Conservation (phyloP, 352 stramenopile genomes). For the Globisporangium lucens region DNA sequence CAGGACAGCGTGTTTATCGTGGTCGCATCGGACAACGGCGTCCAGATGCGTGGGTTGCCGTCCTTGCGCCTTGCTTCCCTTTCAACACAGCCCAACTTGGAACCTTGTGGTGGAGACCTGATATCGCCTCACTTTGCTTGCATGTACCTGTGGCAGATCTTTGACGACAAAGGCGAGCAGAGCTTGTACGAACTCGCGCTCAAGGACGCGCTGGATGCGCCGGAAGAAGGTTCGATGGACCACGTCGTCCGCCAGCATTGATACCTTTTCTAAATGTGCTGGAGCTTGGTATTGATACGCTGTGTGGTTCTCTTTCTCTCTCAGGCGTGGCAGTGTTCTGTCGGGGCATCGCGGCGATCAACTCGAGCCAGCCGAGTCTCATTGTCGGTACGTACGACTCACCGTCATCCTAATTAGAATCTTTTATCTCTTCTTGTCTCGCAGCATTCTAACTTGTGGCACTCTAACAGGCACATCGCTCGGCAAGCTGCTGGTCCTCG, state of each 20-base stretch:
- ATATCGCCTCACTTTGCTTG: not conserved
- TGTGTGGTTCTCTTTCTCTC: not conserved
- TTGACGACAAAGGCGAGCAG: conserved; percentile 53
- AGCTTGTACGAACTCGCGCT: conserved; percentile 52
- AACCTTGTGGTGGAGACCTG: not conserved
- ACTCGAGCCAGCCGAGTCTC: conserved; percentile 42
- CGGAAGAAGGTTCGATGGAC: conserved; percentile 37
- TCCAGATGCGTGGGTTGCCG: conserved; percentile 31
- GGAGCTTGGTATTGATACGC: not conserved
- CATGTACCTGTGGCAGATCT: conserved; percentile 34
- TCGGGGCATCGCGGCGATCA: conserved; percentile 53
- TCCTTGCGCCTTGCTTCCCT: not conserved
- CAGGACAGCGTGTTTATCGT: conserved; percentile 49
- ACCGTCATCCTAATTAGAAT: not conserved
- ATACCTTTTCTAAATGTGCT: not conserved
- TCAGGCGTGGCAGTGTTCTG: conserved; percentile 52
- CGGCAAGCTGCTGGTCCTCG: conserved; percentile 56
- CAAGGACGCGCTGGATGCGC: conserved; percentile 42
- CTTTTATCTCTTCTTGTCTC: not conserved
- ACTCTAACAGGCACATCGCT: conserved; percentile 42
- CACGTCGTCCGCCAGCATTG: not conserved
- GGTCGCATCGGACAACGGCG: conserved; percentile 55
- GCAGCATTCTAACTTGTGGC: not conserved
- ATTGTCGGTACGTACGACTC: conserved; percentile 37
- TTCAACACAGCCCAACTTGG: not conserved